Evolutionary conservation across 2,329 filamentous ascomycete species (phyloP).

Genomic region (Elsinoe ampelina): DNA sequence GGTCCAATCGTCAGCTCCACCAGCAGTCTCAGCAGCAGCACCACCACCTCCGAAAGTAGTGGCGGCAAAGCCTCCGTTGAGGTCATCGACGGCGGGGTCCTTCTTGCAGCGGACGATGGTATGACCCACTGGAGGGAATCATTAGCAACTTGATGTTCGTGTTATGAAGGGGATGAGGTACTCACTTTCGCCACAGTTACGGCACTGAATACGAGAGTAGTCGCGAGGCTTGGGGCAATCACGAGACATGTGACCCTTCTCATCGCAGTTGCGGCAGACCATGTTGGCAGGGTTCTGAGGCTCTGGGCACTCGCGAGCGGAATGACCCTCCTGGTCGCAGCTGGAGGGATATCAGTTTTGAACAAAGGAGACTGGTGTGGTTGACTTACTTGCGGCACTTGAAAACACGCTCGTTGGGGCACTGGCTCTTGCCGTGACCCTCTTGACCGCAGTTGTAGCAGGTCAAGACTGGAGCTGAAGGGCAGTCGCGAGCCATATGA

Average conservation of each 20-base stretch:
- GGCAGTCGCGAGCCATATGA: slow-evolving; percentile 32
- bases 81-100: slow-evolving; percentile 20
- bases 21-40: slow-evolving; percentile 11
- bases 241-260: slow-evolving; percentile 49
- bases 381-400: slow-evolving; percentile 27
- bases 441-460: slow-evolving; percentile 18
- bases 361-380: not conserved
- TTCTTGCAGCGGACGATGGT: slow-evolving; percentile 21
- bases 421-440: slow-evolving; percentile 49
- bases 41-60: slow-evolving; percentile 8
- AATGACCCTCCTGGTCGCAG: slow-evolving; percentile 45
- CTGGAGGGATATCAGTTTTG: slow-evolving; percentile 21
- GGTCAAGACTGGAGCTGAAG: slow-evolving; percentile 22
- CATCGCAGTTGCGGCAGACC: slow-evolving; percentile 27
- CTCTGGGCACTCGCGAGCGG: slow-evolving; percentile 53
- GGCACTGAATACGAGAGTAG: slow-evolving; percentile 39
- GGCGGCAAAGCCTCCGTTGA: slow-evolving; percentile 19
- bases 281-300: slow-evolving; percentile 32
- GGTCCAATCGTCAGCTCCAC: slow-evolving; percentile 14
- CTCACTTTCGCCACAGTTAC: slow-evolving; percentile 34
- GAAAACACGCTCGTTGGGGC: slow-evolving; percentile 32
- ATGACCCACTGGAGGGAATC: slow-evolving; percentile 11
- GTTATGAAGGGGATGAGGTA: not conserved
- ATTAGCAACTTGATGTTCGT: not conserved
- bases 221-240: slow-evolving; percentile 56